A percentile compares a stretch with the other conserved stretches of the same genome.
phyloP scores from a whole-genome alignment of 2,329 filamentous ascomycete genomes.

The Chrysoporthe puriensis region DNA sequence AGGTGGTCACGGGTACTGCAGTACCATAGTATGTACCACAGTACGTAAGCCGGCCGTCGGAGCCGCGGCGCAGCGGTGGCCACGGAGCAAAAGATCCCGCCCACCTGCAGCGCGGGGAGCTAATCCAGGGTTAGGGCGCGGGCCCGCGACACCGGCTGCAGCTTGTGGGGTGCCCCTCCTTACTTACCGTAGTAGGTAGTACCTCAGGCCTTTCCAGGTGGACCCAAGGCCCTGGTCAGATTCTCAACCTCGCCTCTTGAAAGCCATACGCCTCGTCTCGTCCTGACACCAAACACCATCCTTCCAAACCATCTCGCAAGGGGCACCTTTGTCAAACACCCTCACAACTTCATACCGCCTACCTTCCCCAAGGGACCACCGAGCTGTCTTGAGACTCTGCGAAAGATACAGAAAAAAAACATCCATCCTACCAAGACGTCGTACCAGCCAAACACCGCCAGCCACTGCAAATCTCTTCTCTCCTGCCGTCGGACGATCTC shows the following conservation, averaged over 20 bases:
- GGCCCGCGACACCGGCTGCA: neutral
- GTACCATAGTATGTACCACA: too few relatives aligned
- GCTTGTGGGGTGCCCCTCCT: neutral
- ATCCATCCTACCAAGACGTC: neutral
- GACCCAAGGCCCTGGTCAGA: slow-evolving; percentile 6
- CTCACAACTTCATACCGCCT: neutral
- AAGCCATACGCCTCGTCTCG: neutral
- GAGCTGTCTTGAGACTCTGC: too few relatives aligned
- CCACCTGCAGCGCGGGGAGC: too few relatives aligned
- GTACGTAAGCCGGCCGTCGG: too few relatives aligned
- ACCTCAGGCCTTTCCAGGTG: neutral
- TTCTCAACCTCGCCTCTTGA: slow-evolving; percentile 15
- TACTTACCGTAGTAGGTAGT: neutral
- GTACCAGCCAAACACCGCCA: neutral
- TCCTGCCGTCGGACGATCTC: neutral
- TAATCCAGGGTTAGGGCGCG: neutral
- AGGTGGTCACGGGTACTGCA: too few relatives aligned
- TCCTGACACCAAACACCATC: slow-evolving; percentile 1
- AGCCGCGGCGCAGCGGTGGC: too few relatives aligned
- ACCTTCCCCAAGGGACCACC: too few relatives aligned
- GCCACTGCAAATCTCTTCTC: slow-evolving; percentile 16
- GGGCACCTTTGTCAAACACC: neutral
- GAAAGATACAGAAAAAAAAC: neutral
- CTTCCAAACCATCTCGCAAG: slow-evolving; percentile 2
- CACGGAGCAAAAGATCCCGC: too few relatives aligned